Base-by-base conservation (phyloP, 495 filamentous ascomycete genomes). In the Neurospora sp. region DNA sequence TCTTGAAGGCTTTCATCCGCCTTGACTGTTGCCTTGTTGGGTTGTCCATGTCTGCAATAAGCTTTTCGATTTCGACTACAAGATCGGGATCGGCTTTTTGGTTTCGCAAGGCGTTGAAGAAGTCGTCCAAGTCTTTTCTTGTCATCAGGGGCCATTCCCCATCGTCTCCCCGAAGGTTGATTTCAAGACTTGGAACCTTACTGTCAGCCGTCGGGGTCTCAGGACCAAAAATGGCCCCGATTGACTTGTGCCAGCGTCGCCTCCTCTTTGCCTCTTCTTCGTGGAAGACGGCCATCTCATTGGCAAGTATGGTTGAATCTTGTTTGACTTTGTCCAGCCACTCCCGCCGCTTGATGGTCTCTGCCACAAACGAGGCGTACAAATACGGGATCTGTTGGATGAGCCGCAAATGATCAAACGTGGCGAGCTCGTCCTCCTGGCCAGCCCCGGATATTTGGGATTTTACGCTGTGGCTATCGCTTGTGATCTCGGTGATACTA, bases 1-100 rank as follows among this genome's bases (percentile, higher is more conserved):
- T 93, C 78, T 97, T 98, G 86, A 99, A 98, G 0, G 93, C 93
- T 77, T 94, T 96, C 46, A 93, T 89, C 70, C 92, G 87, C 79
- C 92, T 93, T 66, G 89, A 87, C 78, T 93, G 92, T 73, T 87
- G 87, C 75, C 90, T 90, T 6, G 92, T 94, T 1, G 94, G 94
- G 59, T 85, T 89, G 74, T 86, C 88, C n/a, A 93, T 83, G 10
- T 92, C 90, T 27, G 83, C 82, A 70, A 90, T 82, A 9, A 89
- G 83, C 72, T 89, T 88, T 0, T 82, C 79, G 23, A 93, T 83
- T 42, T 92, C 88, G 12, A 79, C 78, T 3, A 88, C 72, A 42
- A 88, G 76, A 8, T 75, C 77, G 4, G 83, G 75, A 48, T 89
- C 86, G 7, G 85, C 81, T 44, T 85, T 85, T 16, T 86, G 83